These are phyloP conservation scores for Meyerozyma sp. DNA, from an alignment of 1,139 yeast genomes.

Conservation along the genomic window DNA sequence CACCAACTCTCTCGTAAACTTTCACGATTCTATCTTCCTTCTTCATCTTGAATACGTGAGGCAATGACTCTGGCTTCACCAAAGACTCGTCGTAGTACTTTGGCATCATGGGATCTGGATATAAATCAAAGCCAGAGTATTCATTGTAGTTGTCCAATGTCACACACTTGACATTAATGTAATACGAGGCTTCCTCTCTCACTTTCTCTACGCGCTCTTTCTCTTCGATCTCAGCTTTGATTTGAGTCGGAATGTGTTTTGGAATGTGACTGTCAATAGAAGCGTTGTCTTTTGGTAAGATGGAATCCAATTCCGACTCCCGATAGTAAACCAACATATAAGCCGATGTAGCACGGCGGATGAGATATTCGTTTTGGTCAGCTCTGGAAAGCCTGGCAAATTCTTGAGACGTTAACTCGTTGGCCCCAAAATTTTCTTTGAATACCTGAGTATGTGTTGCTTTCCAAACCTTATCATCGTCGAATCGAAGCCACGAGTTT, in stretches of 20 bases:
- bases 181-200: conserved; percentile 75
- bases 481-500: conserved; percentile 84
- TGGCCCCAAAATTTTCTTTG: conserved; percentile 89
- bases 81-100: conserved; percentile 45
- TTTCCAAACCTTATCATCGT: conserved; percentile 89
- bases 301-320: conserved; percentile 49
- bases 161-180: conserved; percentile 55
- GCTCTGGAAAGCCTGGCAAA: conserved; percentile 47
- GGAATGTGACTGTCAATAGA: conserved; percentile 50
- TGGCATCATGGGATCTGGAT: conserved; percentile 49
- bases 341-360: conserved; percentile 85
- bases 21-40: conserved; percentile 53
- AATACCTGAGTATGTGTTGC: conserved; percentile 82
- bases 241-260: conserved; percentile 58
- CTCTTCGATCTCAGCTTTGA: conserved; percentile 57
- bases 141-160: conserved; percentile 47
- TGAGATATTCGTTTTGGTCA: conserved; percentile 59
- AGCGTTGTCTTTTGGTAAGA: conserved; percentile 50
- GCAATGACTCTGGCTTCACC: conserved; percentile 43
- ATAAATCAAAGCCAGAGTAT: conserved; percentile 74
- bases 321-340: conserved; percentile 94
- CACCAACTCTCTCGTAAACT: conserved; percentile 47
- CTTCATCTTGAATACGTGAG: conserved; percentile 48
- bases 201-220: conserved; percentile 54
- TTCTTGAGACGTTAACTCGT: conserved; percentile 44